Conservation (phyloP, 2,329 filamentous ascomycete species). For the Calonectria henricotiae region DNA sequence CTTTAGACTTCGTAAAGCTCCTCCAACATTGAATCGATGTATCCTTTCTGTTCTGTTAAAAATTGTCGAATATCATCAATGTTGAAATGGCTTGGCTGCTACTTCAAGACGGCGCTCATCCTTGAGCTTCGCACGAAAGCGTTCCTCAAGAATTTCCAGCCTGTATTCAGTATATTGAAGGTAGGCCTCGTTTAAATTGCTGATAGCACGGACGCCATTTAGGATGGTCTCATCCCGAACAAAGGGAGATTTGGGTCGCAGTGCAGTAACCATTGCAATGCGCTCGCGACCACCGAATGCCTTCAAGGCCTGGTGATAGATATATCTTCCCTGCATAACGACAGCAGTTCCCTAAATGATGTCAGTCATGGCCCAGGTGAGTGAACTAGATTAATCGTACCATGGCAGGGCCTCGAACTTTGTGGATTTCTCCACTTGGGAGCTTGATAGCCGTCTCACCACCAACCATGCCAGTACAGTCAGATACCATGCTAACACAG, state of each 20-base stretch:
- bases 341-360: conserved; percentile 69
- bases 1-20: neutral
- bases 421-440: conserved; percentile 68
- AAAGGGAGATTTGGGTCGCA: conserved; percentile 70
- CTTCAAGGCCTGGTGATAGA: conserved; percentile 75
- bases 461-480: conserved; percentile 76
- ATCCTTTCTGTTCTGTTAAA: conserved; percentile 3
- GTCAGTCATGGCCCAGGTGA: conserved; percentile 32
- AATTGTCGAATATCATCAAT: neutral
- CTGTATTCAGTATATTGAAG: conserved; percentile 75
- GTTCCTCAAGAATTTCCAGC: conserved; percentile 66
- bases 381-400: conserved; percentile 46
- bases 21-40: conserved; percentile 1
- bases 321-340: conserved; percentile 77
- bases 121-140: conserved; percentile 46
- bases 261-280: conserved; percentile 74
- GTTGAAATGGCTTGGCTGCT: neutral
- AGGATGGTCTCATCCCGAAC: conserved; percentile 74
- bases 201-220: conserved; percentile 73
- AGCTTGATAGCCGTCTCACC: conserved; percentile 75
- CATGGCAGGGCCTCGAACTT: conserved; percentile 73
- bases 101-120: neutral
- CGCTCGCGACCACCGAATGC: conserved; percentile 57
- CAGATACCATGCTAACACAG: conserved; percentile 76
- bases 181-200: conserved; percentile 72